Percentiles rank a stretch among this genome's conserved stretches.
These are phyloP conservation scores for Fusarium bactridioides DNA, from an alignment of 2,329 filamentous ascomycete genomes.

Conservation along the genomic window DNA sequence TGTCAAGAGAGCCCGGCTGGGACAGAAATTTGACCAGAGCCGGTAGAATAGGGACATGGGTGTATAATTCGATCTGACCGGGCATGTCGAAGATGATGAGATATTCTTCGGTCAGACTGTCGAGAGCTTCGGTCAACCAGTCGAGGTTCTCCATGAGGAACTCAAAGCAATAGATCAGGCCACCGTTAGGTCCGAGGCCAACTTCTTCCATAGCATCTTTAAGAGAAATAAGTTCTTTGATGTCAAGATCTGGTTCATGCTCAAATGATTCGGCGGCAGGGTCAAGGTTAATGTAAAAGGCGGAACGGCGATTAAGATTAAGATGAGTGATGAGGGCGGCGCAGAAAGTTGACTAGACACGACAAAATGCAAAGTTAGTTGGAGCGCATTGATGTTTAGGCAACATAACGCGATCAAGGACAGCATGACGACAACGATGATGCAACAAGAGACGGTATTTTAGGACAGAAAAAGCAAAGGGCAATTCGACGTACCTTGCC, in stretches of 20 bases:
- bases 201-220: constrained; percentile 98
- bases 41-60: constrained; percentile 92
- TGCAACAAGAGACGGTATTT: constrained; percentile 10
- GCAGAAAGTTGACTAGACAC: constrained; percentile 84
- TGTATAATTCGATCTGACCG: constrained; percentile 98
- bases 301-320: constrained; percentile 87
- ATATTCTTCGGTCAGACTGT: constrained; percentile 90
- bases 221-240: constrained; percentile 91
- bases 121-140: constrained; percentile 85
- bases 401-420: constrained; percentile 23
- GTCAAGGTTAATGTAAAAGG: constrained; percentile 98
- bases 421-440: constrained; percentile 15
- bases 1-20: constrained; percentile 80
- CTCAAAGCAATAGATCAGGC: constrained; percentile 95
- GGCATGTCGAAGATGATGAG: constrained; percentile 99
- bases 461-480: constrained; percentile 7
- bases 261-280: constrained; percentile 93
- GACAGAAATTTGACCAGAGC: constrained; percentile 83
- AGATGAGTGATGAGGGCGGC: constrained; percentile 92
- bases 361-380: constrained; percentile 10
- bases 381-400: constrained; percentile 8
- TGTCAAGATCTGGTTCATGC: constrained; percentile 92
- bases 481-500: constrained; percentile 73
- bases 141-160: constrained; percentile 94
- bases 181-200: constrained; percentile 88